Evolutionary conservation across 1,284 basidiomycete species (phyloP), one percentile per base, ranked within the genome.

Genomic region (Porodaedalea pini): DNA sequence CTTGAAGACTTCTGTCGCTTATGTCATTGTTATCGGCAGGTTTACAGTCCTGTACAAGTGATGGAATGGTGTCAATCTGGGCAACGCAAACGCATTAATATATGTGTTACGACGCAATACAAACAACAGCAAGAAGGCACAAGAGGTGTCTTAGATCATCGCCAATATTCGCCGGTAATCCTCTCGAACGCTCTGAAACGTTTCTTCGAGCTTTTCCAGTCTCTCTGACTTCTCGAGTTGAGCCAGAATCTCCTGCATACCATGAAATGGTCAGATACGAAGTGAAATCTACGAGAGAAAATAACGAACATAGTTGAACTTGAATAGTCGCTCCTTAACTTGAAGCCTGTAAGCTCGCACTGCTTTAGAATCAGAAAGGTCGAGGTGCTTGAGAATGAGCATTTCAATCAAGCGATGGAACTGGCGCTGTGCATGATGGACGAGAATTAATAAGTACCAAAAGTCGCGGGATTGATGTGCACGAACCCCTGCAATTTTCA

Each of bases 331-430:
- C 69, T 95, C 93, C 73, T 99, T 97, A 68, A 96, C 92, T 71
- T 92, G 85, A 51, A 94, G 70, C 57, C 94, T 78, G 70, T 88
- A 94, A 25, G 85, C 84, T 52, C 76, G 80, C 66, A 80, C 72
- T 32, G 77, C 76, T 10, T 73, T 78, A 39, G 71, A 64, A 67
- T 96, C 85, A 8, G 73, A 67, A 5, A 81, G 76, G 64, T 92
- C 83, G 58, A 98, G 75, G 41, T 85, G 80, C 62, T 85, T 73
- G 61, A 96, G 78, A 53, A 91, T 82, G 21, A 97, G 78, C 92
- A 98, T 98, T 73, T 99, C 96, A 39, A 93, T 74, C 32, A 98
- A 78, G 31, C 96, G 83, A 48, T 90, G 80, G 73, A 97, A 99
- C 77, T 99, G 96, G 51, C 96, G 84, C 88, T 96, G 71, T 64